phyloP scores from a whole-genome alignment of 78 protist species.

The Planoprotostelium fungivorum region DNA sequence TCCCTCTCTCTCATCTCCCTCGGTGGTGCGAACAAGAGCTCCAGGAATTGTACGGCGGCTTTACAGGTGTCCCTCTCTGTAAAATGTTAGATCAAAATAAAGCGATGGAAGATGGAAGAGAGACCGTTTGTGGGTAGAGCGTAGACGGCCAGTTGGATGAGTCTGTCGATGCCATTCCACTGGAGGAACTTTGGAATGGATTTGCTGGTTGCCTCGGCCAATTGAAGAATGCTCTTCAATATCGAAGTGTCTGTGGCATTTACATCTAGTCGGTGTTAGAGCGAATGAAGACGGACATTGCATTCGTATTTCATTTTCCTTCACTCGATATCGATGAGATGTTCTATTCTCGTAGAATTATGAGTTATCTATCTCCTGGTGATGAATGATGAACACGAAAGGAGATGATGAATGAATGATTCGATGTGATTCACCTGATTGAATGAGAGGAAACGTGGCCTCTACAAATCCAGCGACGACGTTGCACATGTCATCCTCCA shows the following conservation, averaged over 20 bases:
- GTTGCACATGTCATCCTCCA: neutral
- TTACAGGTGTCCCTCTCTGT: neutral
- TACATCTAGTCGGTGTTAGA: neutral
- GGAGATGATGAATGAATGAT: too few species aligned
- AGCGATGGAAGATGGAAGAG: neutral
- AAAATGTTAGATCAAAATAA: neutral
- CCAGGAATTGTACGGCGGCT: neutral
- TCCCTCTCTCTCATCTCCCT: neutral
- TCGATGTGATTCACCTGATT: neutral
- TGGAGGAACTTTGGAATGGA: neutral
- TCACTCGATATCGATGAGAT: too few species aligned
- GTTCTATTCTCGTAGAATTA: too few species aligned
- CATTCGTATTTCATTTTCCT: too few species aligned
- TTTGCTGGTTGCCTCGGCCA: neutral
- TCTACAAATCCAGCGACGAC: neutral
- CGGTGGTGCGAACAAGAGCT: neutral
- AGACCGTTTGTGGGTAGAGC: neutral
- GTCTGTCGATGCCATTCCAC: neutral
- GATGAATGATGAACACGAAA: too few species aligned
- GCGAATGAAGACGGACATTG: too few species aligned
- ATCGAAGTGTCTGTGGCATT: neutral
- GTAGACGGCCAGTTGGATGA: neutral
- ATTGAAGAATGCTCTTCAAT: neutral
- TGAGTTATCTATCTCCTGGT: too few species aligned
- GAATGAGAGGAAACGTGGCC: neutral